These are phyloP conservation scores for Chaetomiaceae sp. DNA, from an alignment of 2,329 filamentous ascomycete genomes.

Conservation along the genomic window DNA sequence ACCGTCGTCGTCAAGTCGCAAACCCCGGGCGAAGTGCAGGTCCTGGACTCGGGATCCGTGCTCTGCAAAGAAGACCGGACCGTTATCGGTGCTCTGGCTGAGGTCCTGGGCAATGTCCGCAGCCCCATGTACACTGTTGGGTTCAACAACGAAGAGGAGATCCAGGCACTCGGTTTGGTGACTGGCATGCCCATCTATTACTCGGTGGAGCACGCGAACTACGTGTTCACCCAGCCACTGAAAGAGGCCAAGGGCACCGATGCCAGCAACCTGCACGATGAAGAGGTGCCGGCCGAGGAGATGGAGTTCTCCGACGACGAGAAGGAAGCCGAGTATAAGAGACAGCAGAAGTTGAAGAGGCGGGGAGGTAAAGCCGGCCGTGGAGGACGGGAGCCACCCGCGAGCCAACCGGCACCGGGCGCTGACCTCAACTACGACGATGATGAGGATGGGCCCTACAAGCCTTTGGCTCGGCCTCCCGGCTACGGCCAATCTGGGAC, in stretches of 20 bases:
- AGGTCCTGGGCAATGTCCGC: conserved; percentile 80
- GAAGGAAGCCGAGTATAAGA: conserved; percentile 78
- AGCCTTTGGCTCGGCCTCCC: conserved; percentile 62
- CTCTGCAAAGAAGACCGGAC: conserved; percentile 72
- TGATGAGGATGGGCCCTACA: conserved; percentile 64
- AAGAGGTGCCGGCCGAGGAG: conserved; percentile 81
- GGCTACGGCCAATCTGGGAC: conserved; percentile 51
- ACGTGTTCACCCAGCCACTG: conserved; percentile 80
- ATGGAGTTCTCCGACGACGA: conserved; percentile 97
- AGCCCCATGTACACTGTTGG: conserved; percentile 81
- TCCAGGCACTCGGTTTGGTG: conserved; percentile 62
- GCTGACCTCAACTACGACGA: conserved; percentile 63
- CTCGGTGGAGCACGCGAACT: conserved; percentile 69
- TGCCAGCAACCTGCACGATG: conserved; percentile 90
- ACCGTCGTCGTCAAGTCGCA: conserved; percentile 74
- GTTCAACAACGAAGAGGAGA: conserved; percentile 65
- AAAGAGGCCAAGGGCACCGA: conserved; percentile 81
- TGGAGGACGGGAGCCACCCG: conserved; percentile 21
- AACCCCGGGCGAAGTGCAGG: conserved; percentile 74
- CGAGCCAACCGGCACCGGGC: background rate
- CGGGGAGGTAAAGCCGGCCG: conserved; percentile 43
- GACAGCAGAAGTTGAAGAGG: conserved; percentile 62
- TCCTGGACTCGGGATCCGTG: conserved; percentile 78
- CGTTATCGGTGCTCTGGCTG: conserved; percentile 76
- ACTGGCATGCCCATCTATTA: conserved; percentile 73